Evolutionary conservation across 352 stramenopile genomes (phyloP).

Genomic region (Pythium coloratum): DNA sequence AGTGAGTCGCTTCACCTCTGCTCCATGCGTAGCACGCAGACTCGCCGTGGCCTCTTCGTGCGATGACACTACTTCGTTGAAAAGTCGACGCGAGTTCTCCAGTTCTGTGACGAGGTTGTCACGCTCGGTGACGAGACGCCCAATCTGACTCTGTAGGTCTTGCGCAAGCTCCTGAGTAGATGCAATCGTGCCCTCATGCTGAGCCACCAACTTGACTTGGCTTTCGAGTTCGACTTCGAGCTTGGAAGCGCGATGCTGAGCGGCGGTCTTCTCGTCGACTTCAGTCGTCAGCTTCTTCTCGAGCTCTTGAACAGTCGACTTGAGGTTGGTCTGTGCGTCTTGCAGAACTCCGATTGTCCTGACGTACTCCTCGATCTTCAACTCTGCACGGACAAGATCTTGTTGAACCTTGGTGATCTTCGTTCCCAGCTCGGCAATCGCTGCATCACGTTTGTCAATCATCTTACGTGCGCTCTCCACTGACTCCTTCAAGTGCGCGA

Average conservation of each 20-base stretch:
- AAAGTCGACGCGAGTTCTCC: not conserved
- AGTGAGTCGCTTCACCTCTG: constrained; percentile 4
- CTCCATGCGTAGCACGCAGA: not conserved
- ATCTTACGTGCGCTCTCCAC: not conserved
- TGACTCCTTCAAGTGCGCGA: not conserved
- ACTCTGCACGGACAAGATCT: not conserved
- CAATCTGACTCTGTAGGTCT: not conserved
- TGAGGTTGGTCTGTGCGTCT: not conserved
- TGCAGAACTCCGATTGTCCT: not conserved
- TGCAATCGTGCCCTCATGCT: constrained; percentile 3
- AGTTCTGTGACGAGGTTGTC: not conserved
- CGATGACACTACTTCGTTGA: not conserved
- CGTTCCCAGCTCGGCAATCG: constrained; percentile 8
- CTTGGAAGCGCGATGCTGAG: not conserved
- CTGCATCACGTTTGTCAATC: constrained; percentile 7
- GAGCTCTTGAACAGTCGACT: not conserved
- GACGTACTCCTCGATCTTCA: not conserved
- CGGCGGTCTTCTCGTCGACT: not conserved
- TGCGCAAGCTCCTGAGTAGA: not conserved
- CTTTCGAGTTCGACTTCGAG: constrained; percentile 5
- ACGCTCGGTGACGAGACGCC: not conserved
- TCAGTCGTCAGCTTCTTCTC: constrained; percentile 3
- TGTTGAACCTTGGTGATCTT: constrained; percentile 6
- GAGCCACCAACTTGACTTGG: constrained; percentile 1
- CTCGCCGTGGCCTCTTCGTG: constrained; percentile 1